Conservation (phyloP, 2,329 filamentous ascomycete species). For the Fusarium illudens region DNA sequence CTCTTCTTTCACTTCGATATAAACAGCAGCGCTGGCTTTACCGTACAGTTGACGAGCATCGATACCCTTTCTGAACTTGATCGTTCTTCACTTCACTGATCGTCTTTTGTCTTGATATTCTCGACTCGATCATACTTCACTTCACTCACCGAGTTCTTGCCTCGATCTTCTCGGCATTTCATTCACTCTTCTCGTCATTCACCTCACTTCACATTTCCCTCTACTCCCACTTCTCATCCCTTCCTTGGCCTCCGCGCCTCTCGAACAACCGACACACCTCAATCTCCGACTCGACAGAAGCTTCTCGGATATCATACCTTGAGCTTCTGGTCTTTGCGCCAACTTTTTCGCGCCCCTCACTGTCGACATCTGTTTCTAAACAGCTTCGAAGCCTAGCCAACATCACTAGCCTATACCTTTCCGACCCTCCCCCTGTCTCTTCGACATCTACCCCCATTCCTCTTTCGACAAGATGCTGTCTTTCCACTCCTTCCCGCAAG, state of each 20-base stretch:
- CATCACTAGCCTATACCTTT: not conserved
- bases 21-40: not conserved
- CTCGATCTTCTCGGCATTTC: not conserved
- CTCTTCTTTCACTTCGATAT: not conserved
- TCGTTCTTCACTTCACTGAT: not conserved
- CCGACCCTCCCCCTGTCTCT: not conserved
- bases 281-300: not conserved
- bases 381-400: not conserved
- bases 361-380: not conserved
- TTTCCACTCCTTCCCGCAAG: slow-evolving; percentile 4
- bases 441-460: not conserved
- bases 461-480: not conserved
- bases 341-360: not conserved
- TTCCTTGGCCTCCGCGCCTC: not conserved
- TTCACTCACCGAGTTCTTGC: too few species aligned
- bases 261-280: not conserved
- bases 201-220: too few species aligned
- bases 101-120: not conserved
- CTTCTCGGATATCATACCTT: not conserved
- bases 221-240: too few species aligned
- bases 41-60: not conserved
- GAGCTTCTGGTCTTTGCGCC: not conserved
- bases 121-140: not conserved
- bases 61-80: not conserved
- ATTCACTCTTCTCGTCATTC: too few species aligned